phyloP scores from a whole-genome alignment of 805 yeast species.

The Lipomyces starkeyi region DNA sequence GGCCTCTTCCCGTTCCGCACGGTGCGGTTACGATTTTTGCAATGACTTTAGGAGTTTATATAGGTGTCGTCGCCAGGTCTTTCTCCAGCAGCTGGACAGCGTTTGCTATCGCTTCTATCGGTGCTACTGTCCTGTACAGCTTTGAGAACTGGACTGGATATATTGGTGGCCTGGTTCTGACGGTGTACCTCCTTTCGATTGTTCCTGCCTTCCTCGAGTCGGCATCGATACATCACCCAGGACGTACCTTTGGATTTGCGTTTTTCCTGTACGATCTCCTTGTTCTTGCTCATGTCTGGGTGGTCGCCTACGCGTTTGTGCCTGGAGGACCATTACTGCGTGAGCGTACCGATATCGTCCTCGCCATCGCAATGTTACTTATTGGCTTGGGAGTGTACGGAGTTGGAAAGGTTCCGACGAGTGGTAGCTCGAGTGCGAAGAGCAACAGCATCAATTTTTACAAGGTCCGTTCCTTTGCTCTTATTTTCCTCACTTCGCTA shows the following conservation, averaged over 20 bases:
- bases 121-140: constrained; percentile 57
- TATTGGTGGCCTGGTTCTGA: constrained; percentile 68
- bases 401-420: constrained; percentile 33
- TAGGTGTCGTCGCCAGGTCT: constrained; percentile 48
- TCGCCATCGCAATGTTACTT: constrained; percentile 60
- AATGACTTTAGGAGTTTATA: constrained; percentile 62
- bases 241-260: constrained; percentile 51
- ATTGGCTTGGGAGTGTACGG: constrained; percentile 60
- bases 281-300: constrained; percentile 89
- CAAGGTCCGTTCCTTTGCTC: constrained; percentile 27
- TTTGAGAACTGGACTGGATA: constrained; percentile 75
- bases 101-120: constrained; percentile 53
- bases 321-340: constrained; percentile 90
- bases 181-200: constrained; percentile 57
- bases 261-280: constrained; percentile 58
- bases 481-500: constrained; percentile 48
- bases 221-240: constrained; percentile 61
- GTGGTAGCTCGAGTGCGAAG: constrained; percentile 34
- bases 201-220: constrained; percentile 48
- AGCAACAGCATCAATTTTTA: constrained; percentile 27
- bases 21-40: constrained; percentile 67
- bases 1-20: constrained; percentile 87
- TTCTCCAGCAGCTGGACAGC: constrained; percentile 44
- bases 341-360: constrained; percentile 82
- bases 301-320: constrained; percentile 97